A percentile compares a stretch with the other conserved stretches of the same genome.
phyloP scores from a whole-genome alignment of 495 filamentous ascomycete genomes.

The Xylaria nigripes region DNA sequence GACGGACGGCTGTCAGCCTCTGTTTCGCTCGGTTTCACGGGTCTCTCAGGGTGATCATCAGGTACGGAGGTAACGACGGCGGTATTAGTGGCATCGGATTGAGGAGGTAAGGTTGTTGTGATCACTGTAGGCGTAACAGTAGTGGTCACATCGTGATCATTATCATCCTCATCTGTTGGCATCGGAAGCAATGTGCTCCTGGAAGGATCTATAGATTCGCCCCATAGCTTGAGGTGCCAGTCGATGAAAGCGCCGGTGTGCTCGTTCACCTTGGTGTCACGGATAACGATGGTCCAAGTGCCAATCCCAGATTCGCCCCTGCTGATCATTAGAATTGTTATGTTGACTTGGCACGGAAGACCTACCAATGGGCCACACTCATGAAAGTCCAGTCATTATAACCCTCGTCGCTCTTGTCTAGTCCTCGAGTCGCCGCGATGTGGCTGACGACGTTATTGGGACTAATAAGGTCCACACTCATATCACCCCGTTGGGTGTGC shows the following conservation, averaged over 20 bases:
- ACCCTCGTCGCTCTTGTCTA: conserved; percentile 57
- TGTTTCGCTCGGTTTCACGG: conserved; percentile 46
- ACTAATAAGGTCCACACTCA: conserved; percentile 87
- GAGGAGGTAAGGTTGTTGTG: conserved; percentile 33
- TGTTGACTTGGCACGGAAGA: conserved; percentile 13
- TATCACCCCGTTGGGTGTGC: conserved; percentile 77
- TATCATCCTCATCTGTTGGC: conserved; percentile 75
- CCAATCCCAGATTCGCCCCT: conserved; percentile 88
- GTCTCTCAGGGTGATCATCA: conserved; percentile 69
- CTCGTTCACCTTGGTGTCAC: conserved; percentile 74
- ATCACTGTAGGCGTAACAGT: conserved; percentile 34
- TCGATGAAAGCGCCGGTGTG: conserved; percentile 71
- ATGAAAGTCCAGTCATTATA: conserved; percentile 98
- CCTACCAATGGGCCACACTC: conserved; percentile 92
- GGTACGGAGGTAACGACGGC: conserved; percentile 40
- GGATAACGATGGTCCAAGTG: conserved; percentile 83
- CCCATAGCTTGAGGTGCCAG: conserved; percentile 94
- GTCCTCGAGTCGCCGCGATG: conserved; percentile 61
- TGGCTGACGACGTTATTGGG: conserved; percentile 76
- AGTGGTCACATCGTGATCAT: conserved; percentile 56
- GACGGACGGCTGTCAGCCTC: conserved; percentile 35
- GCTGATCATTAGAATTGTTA: conserved; percentile 14
- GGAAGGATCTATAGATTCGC: conserved; percentile 67
- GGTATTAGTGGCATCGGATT: conserved; percentile 20
- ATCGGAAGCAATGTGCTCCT: conserved; percentile 68